phyloP scores from a whole-genome alignment of 2,329 filamentous ascomycete genomes.

The Blastomyces gilchristii region DNA sequence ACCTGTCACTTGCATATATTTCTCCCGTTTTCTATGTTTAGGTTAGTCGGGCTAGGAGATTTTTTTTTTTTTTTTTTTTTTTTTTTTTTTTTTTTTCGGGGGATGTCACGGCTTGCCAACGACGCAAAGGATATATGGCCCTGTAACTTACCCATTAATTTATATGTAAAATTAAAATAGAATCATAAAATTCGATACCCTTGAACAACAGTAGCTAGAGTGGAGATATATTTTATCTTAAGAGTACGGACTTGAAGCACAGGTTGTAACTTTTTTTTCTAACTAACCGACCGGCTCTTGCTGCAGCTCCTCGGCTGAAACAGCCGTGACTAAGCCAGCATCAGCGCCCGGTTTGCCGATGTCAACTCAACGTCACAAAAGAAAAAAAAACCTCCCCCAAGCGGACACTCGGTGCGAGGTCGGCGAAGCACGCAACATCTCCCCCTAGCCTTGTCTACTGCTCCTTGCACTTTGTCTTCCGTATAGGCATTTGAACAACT shows the following conservation, averaged over 20 bases:
- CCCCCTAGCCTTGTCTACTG: neutral
- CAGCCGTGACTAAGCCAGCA: neutral
- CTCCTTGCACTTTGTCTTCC: neutral
- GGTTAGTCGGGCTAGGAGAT: neutral
- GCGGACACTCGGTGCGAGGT: neutral
- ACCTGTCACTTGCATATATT: neutral
- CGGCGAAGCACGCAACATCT: neutral
- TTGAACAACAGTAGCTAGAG: neutral
- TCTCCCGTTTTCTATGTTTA: neutral
- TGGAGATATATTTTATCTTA: neutral
- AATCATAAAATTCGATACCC: neutral
- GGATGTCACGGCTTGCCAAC: neutral
- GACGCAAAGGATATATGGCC: neutral
- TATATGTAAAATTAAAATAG: neutral
- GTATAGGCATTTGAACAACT: neutral
- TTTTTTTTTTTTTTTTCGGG: neutral
- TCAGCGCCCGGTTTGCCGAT: neutral
- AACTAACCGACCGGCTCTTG: neutral
- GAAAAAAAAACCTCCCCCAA: neutral
- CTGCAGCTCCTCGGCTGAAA: neutral
- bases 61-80: neutral
- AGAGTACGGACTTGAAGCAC: neutral
- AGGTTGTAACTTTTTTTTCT: too few species aligned
- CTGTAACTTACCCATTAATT: neutral
- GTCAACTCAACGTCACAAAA: neutral